Evolutionary conservation across 169 alveolate species (phyloP), one percentile per base, ranked within the genome.

Genomic region (Plasmodium gaboni): DNA sequence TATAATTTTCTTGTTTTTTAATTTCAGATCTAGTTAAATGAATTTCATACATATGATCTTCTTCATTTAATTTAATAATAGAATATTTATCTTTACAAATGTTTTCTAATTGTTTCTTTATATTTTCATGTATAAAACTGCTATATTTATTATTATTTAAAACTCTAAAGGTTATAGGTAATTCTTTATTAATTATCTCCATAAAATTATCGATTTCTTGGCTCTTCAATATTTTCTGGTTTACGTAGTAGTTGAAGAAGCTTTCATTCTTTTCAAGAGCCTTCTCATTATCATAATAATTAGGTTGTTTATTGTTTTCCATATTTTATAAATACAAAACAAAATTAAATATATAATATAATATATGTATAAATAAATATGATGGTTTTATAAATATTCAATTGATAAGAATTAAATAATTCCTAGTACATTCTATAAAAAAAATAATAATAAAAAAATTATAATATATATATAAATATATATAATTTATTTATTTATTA

Each of bases 81-180:
- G 86, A 46, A 60, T 86, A 86, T 13, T 70, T 70, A 48, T 71
- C 44, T 46, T 69, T 86, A 9, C 86, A 57, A 42, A 86, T 51
- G 13, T 12, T 24, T 71, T 86, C 78, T 73, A 86, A 86, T 32
- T 86, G 70, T 24, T 86, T 70, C 61, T 71, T 26, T 24, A 86
- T 70, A 86, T 71, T 70, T 60, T 86, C 74, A 73, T 71, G 67
- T 26, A 86, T 70, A 86, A 60, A 86, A n/a, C 61, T 55, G 38
- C 87, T 65, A 67, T 60, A 86, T 59, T 86, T 69, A 42, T 71
- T 86, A 64, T 86, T 86, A 17, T 71, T 86, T 32, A 86, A 51
- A 59, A 94, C 69, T 17, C 96, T 60, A 72, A 94, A 94, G 1
- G 96, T 90, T 9, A 92, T 93, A 6, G 96, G 96, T 13, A 94